Base-by-base conservation (phyloP, 1,139 yeast genomes). In the Saccharomyces hybrid region DNA sequence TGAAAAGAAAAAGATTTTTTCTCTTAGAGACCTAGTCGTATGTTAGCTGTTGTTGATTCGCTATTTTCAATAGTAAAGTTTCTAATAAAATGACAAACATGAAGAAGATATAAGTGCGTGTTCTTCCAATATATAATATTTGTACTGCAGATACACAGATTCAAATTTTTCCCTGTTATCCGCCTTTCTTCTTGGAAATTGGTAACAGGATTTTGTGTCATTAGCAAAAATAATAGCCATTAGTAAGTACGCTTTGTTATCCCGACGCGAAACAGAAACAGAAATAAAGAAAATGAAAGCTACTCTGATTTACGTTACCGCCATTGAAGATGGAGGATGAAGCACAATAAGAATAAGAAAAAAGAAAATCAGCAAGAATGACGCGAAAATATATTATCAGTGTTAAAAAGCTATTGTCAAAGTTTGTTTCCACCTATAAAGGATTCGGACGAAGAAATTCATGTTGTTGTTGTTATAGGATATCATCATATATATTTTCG, bases 401-500 rank as follows among this genome's bases (percentile, higher is more conserved):
- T 63, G 67, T 64, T 64, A 63, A 65, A 62, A 64, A 64, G 66
- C 66, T 64, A 57, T 49, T 61, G 69, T 64, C 70, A 66, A 67
- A 63, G 67, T 66, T 64, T 63, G 59, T 61, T 53, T 73, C 76
- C 74, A 68, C 75, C 60, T 67, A 65, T 66, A 57, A 61, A 59
- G 59, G 64, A 56, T 67, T 73, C 74, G 73, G 76, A 67, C 72
- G 76, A 73, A 73, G 76, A 73, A 73, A 73, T 73, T 72, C 76
- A 71, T 63, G 73, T 72, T 72, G 75, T 72, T 73, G 75, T 72
- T 72, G 72, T 71, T 67, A 64, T 51, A 55, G 66, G 61, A 64
- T 71, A 63, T 73, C 75, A 73, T 73, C 76, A 72, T 69, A 55
- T 46, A 52, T 54, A 53, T 49, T 34, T 38, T 38, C 44, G 13